These are phyloP conservation scores for Gelatoporia subvermispora DNA, from an alignment of 768 basidiomycete species.

Conservation along the genomic window DNA sequence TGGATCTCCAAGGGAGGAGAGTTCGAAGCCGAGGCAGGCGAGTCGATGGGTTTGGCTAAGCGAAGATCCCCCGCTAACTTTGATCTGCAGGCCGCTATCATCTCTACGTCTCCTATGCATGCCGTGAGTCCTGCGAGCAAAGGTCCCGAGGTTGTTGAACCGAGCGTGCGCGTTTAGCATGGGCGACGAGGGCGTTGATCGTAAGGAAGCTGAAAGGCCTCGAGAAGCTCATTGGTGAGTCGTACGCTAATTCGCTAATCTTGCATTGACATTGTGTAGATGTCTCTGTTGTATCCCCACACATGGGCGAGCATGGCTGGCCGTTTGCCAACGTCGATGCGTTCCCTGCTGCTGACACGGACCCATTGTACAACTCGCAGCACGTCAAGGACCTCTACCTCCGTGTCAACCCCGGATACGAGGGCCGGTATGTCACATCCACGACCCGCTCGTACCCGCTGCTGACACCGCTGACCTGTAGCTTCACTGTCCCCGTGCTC, in stretches of 20 bases:
- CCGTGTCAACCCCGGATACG: constrained; percentile 65
- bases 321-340: constrained; percentile 68
- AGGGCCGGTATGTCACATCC: constrained; percentile 50
- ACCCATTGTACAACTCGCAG: constrained; percentile 63
- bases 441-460: not conserved
- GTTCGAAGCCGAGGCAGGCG: constrained; percentile 76
- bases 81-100: constrained; percentile 70
- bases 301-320: constrained; percentile 83
- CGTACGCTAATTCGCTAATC: not conserved
- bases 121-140: constrained; percentile 48
- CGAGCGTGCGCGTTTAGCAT: constrained; percentile 44
- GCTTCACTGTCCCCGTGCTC: constrained; percentile 85
- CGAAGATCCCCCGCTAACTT: not conserved
- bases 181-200: constrained; percentile 91
- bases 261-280: constrained; percentile 36
- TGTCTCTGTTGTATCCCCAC: constrained; percentile 79
- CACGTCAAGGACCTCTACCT: constrained; percentile 87
- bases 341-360: constrained; percentile 70
- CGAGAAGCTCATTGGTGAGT: constrained; percentile 75
- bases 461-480: not conserved
- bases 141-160: not conserved
- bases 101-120: constrained; percentile 84
- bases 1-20: constrained; percentile 49
- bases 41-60: constrained; percentile 10
- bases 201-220: constrained; percentile 89